Evolutionary conservation across 2,329 filamentous ascomycete species (phyloP).

Genomic region (Claviceps sp.): DNA sequence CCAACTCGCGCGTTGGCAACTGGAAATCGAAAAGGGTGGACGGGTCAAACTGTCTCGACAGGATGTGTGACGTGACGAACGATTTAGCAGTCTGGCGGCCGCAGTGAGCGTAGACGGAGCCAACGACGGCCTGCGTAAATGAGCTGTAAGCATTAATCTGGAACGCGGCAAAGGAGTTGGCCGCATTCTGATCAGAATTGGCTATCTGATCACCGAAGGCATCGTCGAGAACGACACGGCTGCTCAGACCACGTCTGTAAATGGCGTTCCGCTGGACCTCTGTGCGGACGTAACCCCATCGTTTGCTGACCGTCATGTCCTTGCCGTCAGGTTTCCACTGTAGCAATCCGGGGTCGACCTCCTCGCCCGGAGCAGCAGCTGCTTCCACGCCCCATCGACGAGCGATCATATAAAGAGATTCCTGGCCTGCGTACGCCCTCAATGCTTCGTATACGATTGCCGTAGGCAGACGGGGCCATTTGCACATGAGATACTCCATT

Average conservation of each 20-base stretch:
- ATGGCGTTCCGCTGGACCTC: conserved; percentile 33
- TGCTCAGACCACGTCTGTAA: conserved; percentile 56
- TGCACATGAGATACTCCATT: conserved; percentile 75
- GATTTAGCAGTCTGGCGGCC: conserved; percentile 65
- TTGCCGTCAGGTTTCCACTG: conserved; percentile 53
- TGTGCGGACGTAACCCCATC: conserved; percentile 38
- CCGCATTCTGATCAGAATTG: conserved; percentile 11
- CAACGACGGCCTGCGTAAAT: conserved; percentile 74
- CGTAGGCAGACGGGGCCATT: conserved; percentile 84
- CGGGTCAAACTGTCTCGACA: conserved; percentile 66
- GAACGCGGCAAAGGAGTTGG: conserved; percentile 31
- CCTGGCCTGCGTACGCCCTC: conserved; percentile 67
- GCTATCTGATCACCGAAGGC: conserved; percentile 58
- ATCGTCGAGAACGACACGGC: conserved; percentile 68
- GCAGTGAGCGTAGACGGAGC: conserved; percentile 73
- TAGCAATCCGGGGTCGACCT: conserved; percentile 83
- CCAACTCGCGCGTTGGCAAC: conserved; percentile 71
- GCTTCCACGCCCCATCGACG: conserved; percentile 84
- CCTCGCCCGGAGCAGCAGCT: conserved; percentile 73
- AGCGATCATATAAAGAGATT: conserved; percentile 59
- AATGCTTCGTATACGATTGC: conserved; percentile 76
- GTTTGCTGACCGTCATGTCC: conserved; percentile 31
- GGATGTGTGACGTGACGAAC: conserved; percentile 75
- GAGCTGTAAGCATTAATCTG: conserved; percentile 59
- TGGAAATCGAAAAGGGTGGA: conserved; percentile 71